A percentile compares a stretch with the other conserved stretches of the same genome.
phyloP scores from a whole-genome alignment of 495 filamentous ascomycete species.

The Trichocladium uniseriatum region DNA sequence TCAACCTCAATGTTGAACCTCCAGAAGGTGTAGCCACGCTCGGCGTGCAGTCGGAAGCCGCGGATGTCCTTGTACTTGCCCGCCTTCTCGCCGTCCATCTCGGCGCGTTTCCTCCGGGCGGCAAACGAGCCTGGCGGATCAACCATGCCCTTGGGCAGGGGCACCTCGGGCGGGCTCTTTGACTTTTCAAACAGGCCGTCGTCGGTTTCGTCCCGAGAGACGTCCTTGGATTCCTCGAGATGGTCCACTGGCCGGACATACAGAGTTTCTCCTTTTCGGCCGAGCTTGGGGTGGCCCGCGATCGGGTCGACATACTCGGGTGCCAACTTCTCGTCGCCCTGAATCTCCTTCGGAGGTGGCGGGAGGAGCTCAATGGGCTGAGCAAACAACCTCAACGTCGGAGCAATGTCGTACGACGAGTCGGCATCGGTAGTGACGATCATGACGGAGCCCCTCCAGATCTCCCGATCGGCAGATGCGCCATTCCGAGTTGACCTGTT shows the following conservation, averaged over 20 bases:
- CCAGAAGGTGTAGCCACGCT: slow-evolving; percentile 91
- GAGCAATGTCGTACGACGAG: slow-evolving; percentile 70
- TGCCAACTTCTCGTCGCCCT: slow-evolving; percentile 54
- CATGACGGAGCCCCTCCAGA: slow-evolving; percentile 90
- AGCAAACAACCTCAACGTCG: slow-evolving; percentile 70
- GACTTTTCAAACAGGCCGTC: slow-evolving; percentile 66
- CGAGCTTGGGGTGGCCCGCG: slow-evolving; percentile 76
- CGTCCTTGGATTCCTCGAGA: slow-evolving; percentile 59
- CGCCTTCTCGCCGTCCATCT: slow-evolving; percentile 60
- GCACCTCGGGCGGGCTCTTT: slow-evolving; percentile 32
- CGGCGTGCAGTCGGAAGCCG: slow-evolving; percentile 74
- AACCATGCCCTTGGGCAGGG: slow-evolving; percentile 18
- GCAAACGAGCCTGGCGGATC: slow-evolving; percentile 39
- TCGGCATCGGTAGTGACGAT: slow-evolving; percentile 79
- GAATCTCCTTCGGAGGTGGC: slow-evolving; percentile 63
- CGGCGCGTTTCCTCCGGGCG: slow-evolving; percentile 36
- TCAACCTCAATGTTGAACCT: slow-evolving; percentile 91
- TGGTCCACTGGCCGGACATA: slow-evolving; percentile 82
- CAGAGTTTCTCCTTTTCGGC: slow-evolving; percentile 66
- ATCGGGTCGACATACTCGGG: slow-evolving; percentile 83
- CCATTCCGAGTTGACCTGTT: slow-evolving; percentile 25
- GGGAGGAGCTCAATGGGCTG: slow-evolving; percentile 79
- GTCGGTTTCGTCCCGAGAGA: slow-evolving; percentile 68
- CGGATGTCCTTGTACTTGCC: slow-evolving; percentile 70
- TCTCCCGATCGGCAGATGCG: slow-evolving; percentile 50